phyloP scores from a whole-genome alignment of 2,329 filamentous ascomycete species.

The Penicillium sclerotiorum region DNA sequence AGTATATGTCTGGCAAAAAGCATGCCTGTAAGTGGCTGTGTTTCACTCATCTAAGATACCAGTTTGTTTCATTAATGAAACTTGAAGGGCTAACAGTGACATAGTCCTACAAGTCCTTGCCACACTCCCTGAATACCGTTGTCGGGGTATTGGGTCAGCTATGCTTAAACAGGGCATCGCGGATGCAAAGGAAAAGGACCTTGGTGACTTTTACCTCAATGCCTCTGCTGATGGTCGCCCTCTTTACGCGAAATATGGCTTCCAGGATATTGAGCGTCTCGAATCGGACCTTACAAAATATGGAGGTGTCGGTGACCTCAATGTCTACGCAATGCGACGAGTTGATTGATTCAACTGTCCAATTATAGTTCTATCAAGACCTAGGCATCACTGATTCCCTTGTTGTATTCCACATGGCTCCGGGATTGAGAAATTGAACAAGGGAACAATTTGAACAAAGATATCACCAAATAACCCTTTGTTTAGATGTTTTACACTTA shows the following conservation, averaged over 20 bases:
- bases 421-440: too few relatives aligned
- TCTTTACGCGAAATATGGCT: constrained; percentile 1
- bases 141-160: background rate
- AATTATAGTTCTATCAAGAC: too few relatives aligned
- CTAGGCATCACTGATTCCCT: too few relatives aligned
- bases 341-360: too few relatives aligned
- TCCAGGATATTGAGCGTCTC: constrained; percentile 1
- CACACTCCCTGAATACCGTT: background rate
- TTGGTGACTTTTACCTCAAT: constrained; percentile 2
- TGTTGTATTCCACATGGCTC: too few relatives aligned
- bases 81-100: background rate
- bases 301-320: background rate
- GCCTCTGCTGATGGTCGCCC: background rate
- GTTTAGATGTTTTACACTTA: too few relatives aligned
- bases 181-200: background rate
- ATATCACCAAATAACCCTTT: too few relatives aligned
- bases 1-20: constrained; percentile 1
- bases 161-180: background rate
- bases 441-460: too few relatives aligned
- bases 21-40: background rate
- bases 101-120: constrained; percentile 4
- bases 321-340: background rate
- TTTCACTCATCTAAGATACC: too few relatives aligned
- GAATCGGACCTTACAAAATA: background rate
- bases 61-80: background rate